Evolutionary conservation across 441 rosid species (phyloP).

Genomic region (Gossypium davidsonii): DNA sequence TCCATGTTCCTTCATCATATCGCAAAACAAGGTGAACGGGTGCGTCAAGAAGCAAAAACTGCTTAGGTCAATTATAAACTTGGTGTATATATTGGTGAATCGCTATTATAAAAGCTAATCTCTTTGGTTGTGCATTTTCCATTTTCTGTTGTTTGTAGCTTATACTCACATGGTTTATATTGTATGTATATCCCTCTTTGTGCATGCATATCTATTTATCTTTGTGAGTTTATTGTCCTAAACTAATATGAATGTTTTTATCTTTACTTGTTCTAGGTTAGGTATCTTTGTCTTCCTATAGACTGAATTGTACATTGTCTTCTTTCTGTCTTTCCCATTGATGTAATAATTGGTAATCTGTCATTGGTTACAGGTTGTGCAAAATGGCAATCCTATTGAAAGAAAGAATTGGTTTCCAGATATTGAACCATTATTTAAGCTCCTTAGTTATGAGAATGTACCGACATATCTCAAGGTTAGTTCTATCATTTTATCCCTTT

Average conservation of each 20-base stretch:
- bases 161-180: not conserved
- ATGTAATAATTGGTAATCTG: slow-evolving; percentile 10
- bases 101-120: not conserved
- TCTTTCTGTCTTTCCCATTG: not conserved
- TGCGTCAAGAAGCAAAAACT: not conserved
- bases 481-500: slow-evolving; percentile 11
- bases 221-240: not conserved
- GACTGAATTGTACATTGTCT: not conserved
- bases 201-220: not conserved
- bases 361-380: slow-evolving; percentile 53
- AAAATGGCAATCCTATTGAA: slow-evolving; percentile 79
- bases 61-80: not conserved
- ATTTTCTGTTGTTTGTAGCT: not conserved
- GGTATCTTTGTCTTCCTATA: not conserved
- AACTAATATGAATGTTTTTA: not conserved
- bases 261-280: not conserved
- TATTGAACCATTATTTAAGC: slow-evolving; percentile 91
- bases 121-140: not conserved
- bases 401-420: slow-evolving; percentile 90
- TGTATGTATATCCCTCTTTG: not conserved
- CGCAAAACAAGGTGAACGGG: not conserved
- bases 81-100: not conserved
- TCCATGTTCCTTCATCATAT: not conserved
- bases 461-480: slow-evolving; percentile 88
- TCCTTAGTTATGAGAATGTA: slow-evolving; percentile 90